A percentile compares a stretch with the other conserved stretches of the same genome.
Evolutionary conservation across 768 basidiomycete species (phyloP).

Genomic region (Dentipellis fragilis): DNA sequence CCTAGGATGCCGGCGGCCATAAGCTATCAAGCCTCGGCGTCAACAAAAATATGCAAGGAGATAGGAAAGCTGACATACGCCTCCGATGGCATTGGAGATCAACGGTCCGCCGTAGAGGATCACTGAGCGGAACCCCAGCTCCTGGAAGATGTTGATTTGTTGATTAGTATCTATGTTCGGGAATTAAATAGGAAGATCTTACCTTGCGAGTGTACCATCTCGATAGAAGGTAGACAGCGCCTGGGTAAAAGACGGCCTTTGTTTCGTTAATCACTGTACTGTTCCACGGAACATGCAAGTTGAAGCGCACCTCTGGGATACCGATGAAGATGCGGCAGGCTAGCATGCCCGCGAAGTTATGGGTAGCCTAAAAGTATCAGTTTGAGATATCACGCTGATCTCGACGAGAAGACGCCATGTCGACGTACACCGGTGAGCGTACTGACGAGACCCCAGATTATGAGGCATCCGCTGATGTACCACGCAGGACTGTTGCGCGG

Average conservation of each 20-base stretch:
- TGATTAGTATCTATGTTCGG: background rate
- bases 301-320: slow-evolving; percentile 37
- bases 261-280: background rate
- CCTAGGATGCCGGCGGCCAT: slow-evolving; percentile 69
- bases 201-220: slow-evolving; percentile 29
- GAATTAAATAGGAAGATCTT: background rate
- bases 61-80: slow-evolving; percentile 27
- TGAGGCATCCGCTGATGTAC: slow-evolving; percentile 51
- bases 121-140: slow-evolving; percentile 53
- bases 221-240: slow-evolving; percentile 30
- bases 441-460: slow-evolving; percentile 55
- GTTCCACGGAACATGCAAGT: background rate
- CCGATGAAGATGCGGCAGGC: slow-evolving; percentile 54
- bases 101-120: slow-evolving; percentile 50
- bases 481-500: slow-evolving; percentile 37
- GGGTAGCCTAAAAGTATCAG: slow-evolving; percentile 32
- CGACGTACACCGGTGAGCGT: slow-evolving; percentile 46
- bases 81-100: slow-evolving; percentile 59
- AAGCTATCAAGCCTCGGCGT: slow-evolving; percentile 20
- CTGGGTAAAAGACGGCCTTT: slow-evolving; percentile 57
- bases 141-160: slow-evolving; percentile 24
- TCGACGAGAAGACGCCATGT: background rate
- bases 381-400: background rate
- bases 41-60: background rate
- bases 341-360: slow-evolving; percentile 43